Evolutionary conservation across 2,329 filamentous ascomycete genomes (phyloP).

Genomic region (Ophiocordyceps camponoti-floridani): DNA sequence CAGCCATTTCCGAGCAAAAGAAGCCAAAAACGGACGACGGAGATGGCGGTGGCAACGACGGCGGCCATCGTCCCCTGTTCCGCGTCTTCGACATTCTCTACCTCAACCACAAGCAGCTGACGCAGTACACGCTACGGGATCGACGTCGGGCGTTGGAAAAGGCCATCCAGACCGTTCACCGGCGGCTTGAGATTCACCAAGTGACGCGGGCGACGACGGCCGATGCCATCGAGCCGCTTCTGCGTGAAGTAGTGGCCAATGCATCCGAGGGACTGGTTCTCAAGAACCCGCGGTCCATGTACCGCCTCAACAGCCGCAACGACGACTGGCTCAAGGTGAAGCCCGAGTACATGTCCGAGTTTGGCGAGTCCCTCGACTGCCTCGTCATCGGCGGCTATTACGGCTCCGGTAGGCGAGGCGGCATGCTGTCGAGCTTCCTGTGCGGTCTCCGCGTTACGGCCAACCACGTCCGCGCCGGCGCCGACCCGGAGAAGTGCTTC

Average conservation of each 20-base stretch:
- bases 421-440: slow-evolving; percentile 69
- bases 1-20: slow-evolving; percentile 61
- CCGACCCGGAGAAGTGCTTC: slow-evolving; percentile 56
- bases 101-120: slow-evolving; percentile 65
- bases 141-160: slow-evolving; percentile 57
- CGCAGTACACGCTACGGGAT: slow-evolving; percentile 67
- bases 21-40: slow-evolving; percentile 38
- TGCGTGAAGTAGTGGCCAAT: slow-evolving; percentile 72
- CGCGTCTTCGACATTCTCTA: slow-evolving; percentile 84
- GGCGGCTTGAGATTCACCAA: slow-evolving; percentile 68
- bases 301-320: slow-evolving; percentile 74
- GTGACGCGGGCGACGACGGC: slow-evolving; percentile 48
- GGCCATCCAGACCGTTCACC: slow-evolving; percentile 50
- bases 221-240: slow-evolving; percentile 57
- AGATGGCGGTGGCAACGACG: too few species aligned
- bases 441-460: slow-evolving; percentile 68
- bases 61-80: slow-evolving; percentile 49
- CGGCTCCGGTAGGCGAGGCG: slow-evolving; percentile 71
- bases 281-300: slow-evolving; percentile 81
- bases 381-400: slow-evolving; percentile 85
- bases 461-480: slow-evolving; percentile 39
- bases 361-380: slow-evolving; percentile 83
- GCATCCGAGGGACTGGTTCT: slow-evolving; percentile 80
- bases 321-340: slow-evolving; percentile 99
- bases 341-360: slow-evolving; percentile 94